Base-by-base conservation (phyloP, 2,329 filamentous ascomycete species). In the Exserohilum turcica region DNA sequence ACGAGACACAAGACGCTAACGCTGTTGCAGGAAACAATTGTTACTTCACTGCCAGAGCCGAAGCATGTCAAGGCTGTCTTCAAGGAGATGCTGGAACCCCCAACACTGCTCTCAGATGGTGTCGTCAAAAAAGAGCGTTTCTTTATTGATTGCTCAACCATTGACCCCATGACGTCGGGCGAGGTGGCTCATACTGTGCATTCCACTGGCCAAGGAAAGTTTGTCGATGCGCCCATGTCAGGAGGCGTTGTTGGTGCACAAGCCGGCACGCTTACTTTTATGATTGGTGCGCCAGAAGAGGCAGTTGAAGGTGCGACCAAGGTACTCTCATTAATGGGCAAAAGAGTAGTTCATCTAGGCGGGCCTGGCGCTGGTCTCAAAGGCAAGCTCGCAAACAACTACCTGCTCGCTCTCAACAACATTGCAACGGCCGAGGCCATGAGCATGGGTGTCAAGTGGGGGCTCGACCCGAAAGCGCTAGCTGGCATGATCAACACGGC, bases 381-480 rank as follows among this genome's bases (percentile, higher is more conserved):
- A 9, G 94, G 90, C 33, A 99, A 99, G 78, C 82, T 99, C 28
- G 92, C 93, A 47, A 99, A 99, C 78, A 99, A 99, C 76, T 99
- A 99, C 74, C 84, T 97, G 24, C 81, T 99, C 3, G 93, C 92
- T 3, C 86, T 97, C 64, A 95, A 92, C 80, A 99, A 99, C 76
- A 92, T 88, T 53, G 85, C 85, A 2, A 85, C 84, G 0, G 83
- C 84, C 3, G 85, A 88, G 67, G 85, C 84, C 6, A 86, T 88
- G 84, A 86, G 85, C 55, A 80, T 88, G 70, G 85, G 84, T 4
- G 79, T 86, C 32, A 77, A 80, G 43, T 86, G 83, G 82, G 85
- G 85, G 2, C 77, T 87, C 7, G 81, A 87, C 50, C 79, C 84
- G 1, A 84, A 83, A 54, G 86, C 86, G 6, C 82, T 99, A 2